These are phyloP conservation scores for Pyricularia pennisetigena DNA, from an alignment of 2,329 filamentous ascomycete species.

Conservation along the genomic window DNA sequence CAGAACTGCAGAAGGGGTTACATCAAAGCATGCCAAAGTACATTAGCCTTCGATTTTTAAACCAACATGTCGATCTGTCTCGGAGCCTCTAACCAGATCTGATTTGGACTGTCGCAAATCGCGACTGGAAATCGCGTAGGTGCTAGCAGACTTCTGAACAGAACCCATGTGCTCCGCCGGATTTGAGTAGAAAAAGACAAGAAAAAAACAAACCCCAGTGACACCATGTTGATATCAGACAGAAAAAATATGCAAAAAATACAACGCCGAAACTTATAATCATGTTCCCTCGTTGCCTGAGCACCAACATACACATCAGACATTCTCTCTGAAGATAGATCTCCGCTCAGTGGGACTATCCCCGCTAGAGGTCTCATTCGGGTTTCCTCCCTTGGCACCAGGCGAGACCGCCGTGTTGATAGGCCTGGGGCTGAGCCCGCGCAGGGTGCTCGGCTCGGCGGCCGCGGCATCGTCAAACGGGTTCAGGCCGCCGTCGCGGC, in stretches of 20 bases:
- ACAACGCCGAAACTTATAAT: background rate
- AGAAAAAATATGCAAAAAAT: background rate
- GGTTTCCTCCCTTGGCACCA: conserved; percentile 15
- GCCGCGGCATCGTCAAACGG: conserved; percentile 59
- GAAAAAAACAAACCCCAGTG: background rate
- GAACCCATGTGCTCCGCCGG: background rate
- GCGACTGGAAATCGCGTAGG: background rate
- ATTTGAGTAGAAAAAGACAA: background rate
- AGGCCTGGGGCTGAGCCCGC: conserved; percentile 71
- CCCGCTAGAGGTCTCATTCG: conserved; percentile 23
- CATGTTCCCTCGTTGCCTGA: background rate
- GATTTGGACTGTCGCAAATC: background rate
- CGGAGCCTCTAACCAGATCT: background rate
- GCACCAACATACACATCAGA: conserved; percentile 28
- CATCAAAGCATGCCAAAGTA: background rate
- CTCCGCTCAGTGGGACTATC: conserved; percentile 58
- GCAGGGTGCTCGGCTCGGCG: conserved; percentile 50
- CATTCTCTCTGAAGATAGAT: conserved; percentile 61
- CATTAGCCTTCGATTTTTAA: background rate
- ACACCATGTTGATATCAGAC: background rate
- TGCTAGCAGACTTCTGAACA: background rate
- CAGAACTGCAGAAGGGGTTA: background rate
- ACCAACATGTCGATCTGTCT: background rate
- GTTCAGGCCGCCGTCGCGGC: conserved; percentile 34
- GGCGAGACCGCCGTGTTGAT: conserved; percentile 37